Base-by-base conservation (phyloP, 2,329 filamentous ascomycete genomes). In the Phoma sp. region DNA sequence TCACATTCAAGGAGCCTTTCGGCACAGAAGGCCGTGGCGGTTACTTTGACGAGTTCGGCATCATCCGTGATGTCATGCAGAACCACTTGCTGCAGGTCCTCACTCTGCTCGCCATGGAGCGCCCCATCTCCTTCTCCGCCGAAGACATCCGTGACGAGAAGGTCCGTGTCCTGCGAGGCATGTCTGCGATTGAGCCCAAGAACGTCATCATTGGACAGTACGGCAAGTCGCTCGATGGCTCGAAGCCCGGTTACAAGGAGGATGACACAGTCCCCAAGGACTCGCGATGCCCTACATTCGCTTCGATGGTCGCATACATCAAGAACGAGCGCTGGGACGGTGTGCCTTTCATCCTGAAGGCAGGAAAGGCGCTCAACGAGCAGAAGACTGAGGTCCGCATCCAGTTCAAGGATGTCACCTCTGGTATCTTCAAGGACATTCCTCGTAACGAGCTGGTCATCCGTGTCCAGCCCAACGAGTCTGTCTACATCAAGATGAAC, bases 401-500 rank as follows among this genome's bases (percentile, higher is more conserved):
- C 68, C 95, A 99, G 78, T 99, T 97, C 88, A 96, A 96, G 84
- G 95, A 99, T 75, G 95, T 99, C 62, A 98, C 95, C 22, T 97
- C 93, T 43, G 95, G 96, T 65, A 99, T 99, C 78, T 99, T 99
- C 83, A 98, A 98, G 85, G 93, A 99, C 76, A 99, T 99, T 73
- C 96, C 95, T 56, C 89, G 96, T 66, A 99, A 99, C 82, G 95
- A 99, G 81, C 89, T 99, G 64, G 95, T 99, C 70, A 97, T 99
- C 82, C 93, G 95, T 66, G 96, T 99, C 63, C 95, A 99, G 82
- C 95, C 95, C 69, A 99, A 99, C 81, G 95, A 99, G 84, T 96
- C 91, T 75, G 93, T 99, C 65, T 99, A 99, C 82, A 96, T 98
- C 79, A 99, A 99, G 87, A 99, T 99, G 95, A 99, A 99, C 88